phyloP scores from a whole-genome alignment of 805 yeast species.

The Hyphopichia homilentoma region DNA sequence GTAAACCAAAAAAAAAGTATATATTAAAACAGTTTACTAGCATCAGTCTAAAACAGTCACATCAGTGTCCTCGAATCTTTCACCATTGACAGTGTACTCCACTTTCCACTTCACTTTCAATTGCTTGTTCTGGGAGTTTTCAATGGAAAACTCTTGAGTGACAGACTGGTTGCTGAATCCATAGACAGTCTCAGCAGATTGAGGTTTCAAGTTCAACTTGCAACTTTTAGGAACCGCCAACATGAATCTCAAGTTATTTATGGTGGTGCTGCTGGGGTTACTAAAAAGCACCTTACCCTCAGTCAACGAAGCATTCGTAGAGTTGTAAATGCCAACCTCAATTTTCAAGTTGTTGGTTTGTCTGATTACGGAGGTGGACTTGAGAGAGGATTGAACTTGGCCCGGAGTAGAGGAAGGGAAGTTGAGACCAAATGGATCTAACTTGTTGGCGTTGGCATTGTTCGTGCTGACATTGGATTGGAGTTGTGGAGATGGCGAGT shows the following conservation, averaged over 20 bases:
- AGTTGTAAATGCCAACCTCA: conserved; percentile 39
- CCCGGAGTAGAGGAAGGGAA: conserved; percentile 38
- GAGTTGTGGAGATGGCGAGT: conserved; percentile 40
- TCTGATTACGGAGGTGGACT: conserved; percentile 28
- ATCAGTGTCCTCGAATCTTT: conserved; percentile 53
- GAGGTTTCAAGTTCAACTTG: conserved; percentile 57
- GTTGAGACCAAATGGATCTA: conserved; percentile 39
- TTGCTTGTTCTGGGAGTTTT: conserved; percentile 28
- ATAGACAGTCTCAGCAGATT: conserved; percentile 51
- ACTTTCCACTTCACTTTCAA: conserved; percentile 77
- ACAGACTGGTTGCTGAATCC: conserved; percentile 48
- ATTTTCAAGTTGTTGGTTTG: conserved; percentile 47
- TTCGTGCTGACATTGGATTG: conserved; percentile 27
- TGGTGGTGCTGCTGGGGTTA: conserved; percentile 42
- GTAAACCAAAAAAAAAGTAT: too few species aligned
- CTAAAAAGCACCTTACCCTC: conserved; percentile 49
- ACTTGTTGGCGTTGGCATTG: conserved; percentile 10
- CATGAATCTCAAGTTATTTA: conserved; percentile 53
- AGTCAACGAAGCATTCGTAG: conserved; percentile 30
- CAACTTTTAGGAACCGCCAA: conserved; percentile 70
- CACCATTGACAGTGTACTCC: conserved; percentile 49
- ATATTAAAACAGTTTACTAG: too few species aligned
- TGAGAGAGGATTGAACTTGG: conserved; percentile 13
- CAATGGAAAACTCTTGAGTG: conserved; percentile 46
- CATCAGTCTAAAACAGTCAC: conserved; percentile 30